phyloP scores from a whole-genome alignment of 2,329 filamentous ascomycete species.

The Claviceps sp. region DNA sequence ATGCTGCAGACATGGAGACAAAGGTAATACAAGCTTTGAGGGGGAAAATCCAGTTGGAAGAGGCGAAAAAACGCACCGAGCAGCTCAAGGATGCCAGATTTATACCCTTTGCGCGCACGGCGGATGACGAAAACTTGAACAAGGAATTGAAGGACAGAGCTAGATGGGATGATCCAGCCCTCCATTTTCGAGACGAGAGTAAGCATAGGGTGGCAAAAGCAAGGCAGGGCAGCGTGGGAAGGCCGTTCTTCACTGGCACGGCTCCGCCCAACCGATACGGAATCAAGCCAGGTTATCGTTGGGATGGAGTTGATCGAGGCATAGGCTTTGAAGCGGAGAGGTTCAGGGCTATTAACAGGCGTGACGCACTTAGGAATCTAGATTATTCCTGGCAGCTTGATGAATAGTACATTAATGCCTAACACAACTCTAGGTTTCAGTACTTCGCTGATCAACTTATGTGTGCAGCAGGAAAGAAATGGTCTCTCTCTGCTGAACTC shows the following conservation, averaged over 20 bases:
- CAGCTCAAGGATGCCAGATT: conserved; percentile 67
- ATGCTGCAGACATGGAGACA: conserved; percentile 59
- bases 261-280: conserved; percentile 86
- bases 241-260: conserved; percentile 61
- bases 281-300: conserved; percentile 81
- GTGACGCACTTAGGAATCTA: conserved; percentile 61
- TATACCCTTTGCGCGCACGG: conserved; percentile 64
- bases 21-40: conserved; percentile 57
- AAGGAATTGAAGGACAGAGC: conserved; percentile 60
- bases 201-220: conserved; percentile 18
- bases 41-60: conserved; percentile 71
- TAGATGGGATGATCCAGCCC: conserved; percentile 92
- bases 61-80: conserved; percentile 50
- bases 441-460: neutral
- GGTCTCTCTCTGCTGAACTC: neutral
- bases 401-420: conserved; percentile 37
- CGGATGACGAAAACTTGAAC: conserved; percentile 82
- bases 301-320: conserved; percentile 91
- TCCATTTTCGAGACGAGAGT: conserved; percentile 54
- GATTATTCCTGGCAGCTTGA: conserved; percentile 97
- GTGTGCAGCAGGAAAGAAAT: neutral
- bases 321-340: conserved; percentile 91
- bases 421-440: neutral
- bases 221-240: conserved; percentile 26
- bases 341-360: conserved; percentile 75